These are phyloP conservation scores for Chaetomidium leptoderma DNA, from an alignment of 495 filamentous ascomycete species.

Conservation along the genomic window DNA sequence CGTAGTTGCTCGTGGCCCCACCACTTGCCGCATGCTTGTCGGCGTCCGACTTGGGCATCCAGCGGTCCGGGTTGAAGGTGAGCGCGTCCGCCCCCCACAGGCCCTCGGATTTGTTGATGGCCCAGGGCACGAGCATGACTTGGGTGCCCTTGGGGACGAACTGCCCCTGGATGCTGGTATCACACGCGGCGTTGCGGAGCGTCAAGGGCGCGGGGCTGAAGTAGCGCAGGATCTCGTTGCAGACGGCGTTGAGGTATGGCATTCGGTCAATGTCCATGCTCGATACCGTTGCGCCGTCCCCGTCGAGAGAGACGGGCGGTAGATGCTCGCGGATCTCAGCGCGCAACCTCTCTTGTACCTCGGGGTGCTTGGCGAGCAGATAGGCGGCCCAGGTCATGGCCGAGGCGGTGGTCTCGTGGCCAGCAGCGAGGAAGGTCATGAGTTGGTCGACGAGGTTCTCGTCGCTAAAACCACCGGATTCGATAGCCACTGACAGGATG, in stretches of 20 bases:
- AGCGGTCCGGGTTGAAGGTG: slow-evolving; percentile 59
- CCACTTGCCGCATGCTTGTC: slow-evolving; percentile 42
- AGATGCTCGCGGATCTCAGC: slow-evolving; percentile 56
- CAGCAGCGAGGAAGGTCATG: slow-evolving; percentile 92
- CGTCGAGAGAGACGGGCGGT: slow-evolving; percentile 43
- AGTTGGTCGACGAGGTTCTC: slow-evolving; percentile 83
- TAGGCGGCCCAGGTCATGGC: slow-evolving; percentile 56
- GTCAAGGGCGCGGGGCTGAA: slow-evolving; percentile 52
- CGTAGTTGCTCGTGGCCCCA: slow-evolving; percentile 53
- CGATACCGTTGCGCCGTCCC: slow-evolving; percentile 42
- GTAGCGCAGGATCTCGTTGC: slow-evolving; percentile 46
- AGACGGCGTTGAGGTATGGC: slow-evolving; percentile 53
- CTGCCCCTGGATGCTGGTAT: slow-evolving; percentile 60
- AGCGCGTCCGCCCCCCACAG: slow-evolving; percentile 57
- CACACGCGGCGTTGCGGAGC: slow-evolving; percentile 55
- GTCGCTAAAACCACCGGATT: slow-evolving; percentile 70
- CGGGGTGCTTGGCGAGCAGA: slow-evolving; percentile 44
- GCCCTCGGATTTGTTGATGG: slow-evolving; percentile 50
- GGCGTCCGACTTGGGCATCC: slow-evolving; percentile 41
- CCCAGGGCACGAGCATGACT: slow-evolving; percentile 55
- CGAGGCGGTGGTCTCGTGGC: slow-evolving; percentile 69
- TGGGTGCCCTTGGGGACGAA: slow-evolving; percentile 53
- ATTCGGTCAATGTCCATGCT: slow-evolving; percentile 51
- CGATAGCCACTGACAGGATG: slow-evolving; percentile 77
- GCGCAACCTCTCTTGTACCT: slow-evolving; percentile 49